Conservation (phyloP, 208 protist genomes). For the Angomonas desouzai region DNA sequence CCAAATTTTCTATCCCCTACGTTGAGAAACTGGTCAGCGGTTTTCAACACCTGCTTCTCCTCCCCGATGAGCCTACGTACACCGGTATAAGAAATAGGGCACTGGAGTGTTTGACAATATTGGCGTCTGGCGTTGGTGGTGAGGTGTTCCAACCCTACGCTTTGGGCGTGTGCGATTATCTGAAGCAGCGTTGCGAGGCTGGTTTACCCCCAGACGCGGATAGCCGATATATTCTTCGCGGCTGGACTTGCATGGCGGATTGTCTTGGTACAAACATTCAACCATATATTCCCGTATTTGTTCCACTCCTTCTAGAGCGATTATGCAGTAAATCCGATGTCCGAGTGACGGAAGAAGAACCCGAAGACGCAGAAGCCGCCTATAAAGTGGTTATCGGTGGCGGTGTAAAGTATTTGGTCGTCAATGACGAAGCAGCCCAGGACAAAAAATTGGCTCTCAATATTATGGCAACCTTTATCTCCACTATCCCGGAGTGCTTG, state of each 20-base stretch:
- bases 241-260: constrained; percentile 89
- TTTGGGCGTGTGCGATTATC: constrained; percentile 67
- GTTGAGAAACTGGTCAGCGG: constrained; percentile 58
- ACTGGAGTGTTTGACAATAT: constrained; percentile 81
- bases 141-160: constrained; percentile 69
- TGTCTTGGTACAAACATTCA: constrained; percentile 66
- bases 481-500: constrained; percentile 49
- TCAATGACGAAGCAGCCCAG: constrained; percentile 83
- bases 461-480: constrained; percentile 64
- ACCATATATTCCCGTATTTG: constrained; percentile 68
- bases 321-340: constrained; percentile 78
- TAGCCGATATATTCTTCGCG: constrained; percentile 74
- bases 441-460: constrained; percentile 85
- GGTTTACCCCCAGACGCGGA: constrained; percentile 67
- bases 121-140: constrained; percentile 74
- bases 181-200: constrained; percentile 30
- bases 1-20: constrained; percentile 52
- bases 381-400: constrained; percentile 66
- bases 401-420: constrained; percentile 63
- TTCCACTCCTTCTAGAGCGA: constrained; percentile 72
- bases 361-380: constrained; percentile 40
- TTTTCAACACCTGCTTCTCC: constrained; percentile 62
- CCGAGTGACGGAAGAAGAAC: constrained; percentile 47
- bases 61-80: constrained; percentile 60
- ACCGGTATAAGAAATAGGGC: constrained; percentile 78